Conservation (phyloP, 2,329 filamentous ascomycete species). For the Fusarium sp. region DNA sequence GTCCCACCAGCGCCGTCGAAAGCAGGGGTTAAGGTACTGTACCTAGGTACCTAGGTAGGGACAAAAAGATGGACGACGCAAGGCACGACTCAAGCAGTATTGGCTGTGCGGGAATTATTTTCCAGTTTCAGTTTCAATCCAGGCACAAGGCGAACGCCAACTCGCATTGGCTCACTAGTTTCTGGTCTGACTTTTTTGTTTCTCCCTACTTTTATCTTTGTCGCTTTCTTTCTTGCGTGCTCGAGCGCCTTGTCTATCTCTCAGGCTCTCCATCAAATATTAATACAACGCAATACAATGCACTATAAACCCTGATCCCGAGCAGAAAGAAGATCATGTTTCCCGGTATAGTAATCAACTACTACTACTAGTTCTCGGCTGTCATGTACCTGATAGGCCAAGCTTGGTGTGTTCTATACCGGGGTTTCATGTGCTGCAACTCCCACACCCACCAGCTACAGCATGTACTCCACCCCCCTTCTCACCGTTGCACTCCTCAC, state of each 20-base stretch:
- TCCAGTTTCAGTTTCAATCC: conserved; percentile 13
- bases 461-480: conserved; percentile 11
- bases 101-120: conserved; percentile 35
- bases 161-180: conserved; percentile 11
- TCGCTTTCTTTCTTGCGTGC: not conserved
- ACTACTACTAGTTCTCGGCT: conserved; percentile 4
- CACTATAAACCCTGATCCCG: conserved; percentile 21
- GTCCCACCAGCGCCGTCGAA: conserved; percentile 17
- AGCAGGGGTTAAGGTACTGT: conserved; percentile 6
- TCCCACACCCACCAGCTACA: conserved; percentile 7
- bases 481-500: conserved; percentile 3
- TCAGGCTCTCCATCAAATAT: conserved; percentile 12
- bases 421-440: conserved; percentile 34
- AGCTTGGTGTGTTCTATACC: conserved; percentile 19
- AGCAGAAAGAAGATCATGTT: conserved; percentile 7
- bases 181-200: not conserved
- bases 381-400: conserved; percentile 10
- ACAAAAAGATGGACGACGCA: conserved; percentile 20
- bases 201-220: conserved; percentile 23
- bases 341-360: not conserved
- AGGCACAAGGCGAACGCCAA: not conserved
- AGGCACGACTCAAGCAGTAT: conserved; percentile 37
- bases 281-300: conserved; percentile 21
- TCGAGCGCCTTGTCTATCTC: conserved; percentile 1
- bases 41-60: not conserved